These are phyloP conservation scores for Bacterosira constricta DNA, from an alignment of 108 stramenopile genomes.

Conservation along the genomic window DNA sequence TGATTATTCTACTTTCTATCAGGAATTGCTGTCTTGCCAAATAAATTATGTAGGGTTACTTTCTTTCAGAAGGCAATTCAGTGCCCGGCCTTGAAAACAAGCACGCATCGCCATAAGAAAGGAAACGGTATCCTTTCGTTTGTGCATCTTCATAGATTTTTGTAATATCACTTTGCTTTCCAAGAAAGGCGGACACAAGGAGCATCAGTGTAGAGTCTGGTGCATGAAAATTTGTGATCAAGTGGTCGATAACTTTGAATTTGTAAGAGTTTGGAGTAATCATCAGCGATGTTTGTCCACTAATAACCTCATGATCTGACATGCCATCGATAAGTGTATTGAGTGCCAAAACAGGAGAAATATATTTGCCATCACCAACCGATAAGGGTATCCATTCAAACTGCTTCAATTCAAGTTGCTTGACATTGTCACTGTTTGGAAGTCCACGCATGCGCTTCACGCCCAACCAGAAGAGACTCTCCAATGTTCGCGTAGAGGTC, in stretches of 20 bases:
- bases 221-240: slow-evolving; percentile 69
- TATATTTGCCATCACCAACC: slow-evolving; percentile 21
- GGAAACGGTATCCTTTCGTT: slow-evolving; percentile 43
- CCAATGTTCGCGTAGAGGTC: slow-evolving; percentile 52
- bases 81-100: slow-evolving; percentile 31
- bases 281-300: slow-evolving; percentile 50
- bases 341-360: slow-evolving; percentile 27
- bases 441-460: slow-evolving; percentile 33
- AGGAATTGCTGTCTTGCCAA: too few relatives aligned
- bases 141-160: slow-evolving; percentile 44
- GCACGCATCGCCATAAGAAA: slow-evolving; percentile 50
- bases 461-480: slow-evolving; percentile 59
- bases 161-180: slow-evolving; percentile 27
- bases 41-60: too few relatives aligned
- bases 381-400: slow-evolving; percentile 35
- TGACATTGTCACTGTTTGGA: slow-evolving; percentile 7
- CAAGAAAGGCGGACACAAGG: slow-evolving; percentile 53
- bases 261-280: slow-evolving; percentile 49
- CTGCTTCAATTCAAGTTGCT: slow-evolving; percentile 38
- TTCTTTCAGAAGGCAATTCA: not conserved
- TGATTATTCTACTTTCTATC: too few relatives aligned
- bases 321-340: slow-evolving; percentile 23
- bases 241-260: slow-evolving; percentile 51
- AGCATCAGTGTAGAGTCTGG: slow-evolving; percentile 67
- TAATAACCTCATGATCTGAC: slow-evolving; percentile 18